A percentile compares a stretch with the other conserved stretches of the same genome.
Evolutionary conservation across 768 basidiomycete species (phyloP).

Genomic region (Panellus pusillus): DNA sequence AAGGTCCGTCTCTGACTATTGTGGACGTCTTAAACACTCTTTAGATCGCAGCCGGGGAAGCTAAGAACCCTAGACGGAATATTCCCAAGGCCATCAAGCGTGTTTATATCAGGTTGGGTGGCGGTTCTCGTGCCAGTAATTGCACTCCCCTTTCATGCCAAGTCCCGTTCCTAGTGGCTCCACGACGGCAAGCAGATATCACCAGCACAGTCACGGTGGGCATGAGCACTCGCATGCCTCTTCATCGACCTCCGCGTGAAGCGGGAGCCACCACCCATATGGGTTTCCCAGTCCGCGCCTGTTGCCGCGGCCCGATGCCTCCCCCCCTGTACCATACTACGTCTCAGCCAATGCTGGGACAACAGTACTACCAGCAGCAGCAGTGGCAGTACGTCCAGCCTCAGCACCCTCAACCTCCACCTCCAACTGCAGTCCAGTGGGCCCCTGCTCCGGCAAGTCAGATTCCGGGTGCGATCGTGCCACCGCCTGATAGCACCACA

Average conservation of each 20-base stretch:
- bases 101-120: conserved; percentile 62
- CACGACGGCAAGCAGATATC: not conserved
- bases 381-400: too few relatives aligned
- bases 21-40: not conserved
- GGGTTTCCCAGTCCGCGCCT: not conserved
- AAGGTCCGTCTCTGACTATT: conserved; percentile 13
- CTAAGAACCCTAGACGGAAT: conserved; percentile 79
- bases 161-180: not conserved
- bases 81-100: conserved; percentile 64
- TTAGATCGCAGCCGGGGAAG: conserved; percentile 86
- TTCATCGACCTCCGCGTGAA: not conserved
- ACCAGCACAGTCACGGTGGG: not conserved
- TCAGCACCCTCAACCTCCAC: too few relatives aligned
- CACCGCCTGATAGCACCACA: too few relatives aligned
- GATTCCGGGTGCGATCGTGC: too few relatives aligned
- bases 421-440: too few relatives aligned
- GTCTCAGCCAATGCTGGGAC: too few relatives aligned
- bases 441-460: too few relatives aligned
- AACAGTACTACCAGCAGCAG: too few relatives aligned
- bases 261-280: not conserved
- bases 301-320: not conserved
- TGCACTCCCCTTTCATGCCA: not conserved
- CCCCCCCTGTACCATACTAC: too few relatives aligned
- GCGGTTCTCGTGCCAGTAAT: not conserved
- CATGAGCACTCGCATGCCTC: too few relatives aligned